Evolutionary conservation across 2,329 filamentous ascomycete species (phyloP), one percentile per base, ranked within the genome.

Genomic region (Cladosporium sp.): DNA sequence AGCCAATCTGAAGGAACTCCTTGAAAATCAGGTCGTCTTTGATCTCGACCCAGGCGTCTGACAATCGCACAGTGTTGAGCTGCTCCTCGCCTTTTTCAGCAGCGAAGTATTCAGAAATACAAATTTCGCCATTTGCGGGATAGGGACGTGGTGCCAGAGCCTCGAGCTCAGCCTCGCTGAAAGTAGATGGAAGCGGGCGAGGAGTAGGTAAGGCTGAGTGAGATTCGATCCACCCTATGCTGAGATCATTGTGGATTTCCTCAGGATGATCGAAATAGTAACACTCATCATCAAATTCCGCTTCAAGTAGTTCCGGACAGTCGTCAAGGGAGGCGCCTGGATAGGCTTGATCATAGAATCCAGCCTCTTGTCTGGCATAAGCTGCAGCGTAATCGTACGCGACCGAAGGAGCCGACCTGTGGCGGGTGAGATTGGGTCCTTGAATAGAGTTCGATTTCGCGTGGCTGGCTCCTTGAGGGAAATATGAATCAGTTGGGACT

Each of bases 21-120:
- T 78, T 75, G 68, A 85, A 86, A 18, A 83, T 80, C 1, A 83
- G 79, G 65, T 85, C 83, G 62, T 81, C 74, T 70, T 81, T 81
- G 60, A 84, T 77, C n/a, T 77, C 75, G 2, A 80, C 71, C 84
- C 84, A 86, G 26, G 80, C 76, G 44, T 82, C 79, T 0, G 82
- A 84, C 67, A 85, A 79, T 64, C 81, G 76, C 18, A 86, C 79
- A 68, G 82, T 80, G 41, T 81, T 71, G 64, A 80, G 76, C 18
- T 80, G 78, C 66, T 84, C 79, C 21, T 82, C 77, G 1, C 77
- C 75, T 65, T 79, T 80, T 14, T 79, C 76, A 3, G 75, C 68
- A 4, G 76, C 78, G 68, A 84, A 82, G 67, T 85, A 85, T 61
- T 82, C 79, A 1, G 84, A 86, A 3, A 84, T 79, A 44, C 80